phyloP scores from a whole-genome alignment of 2,329 filamentous ascomycete species.

The Paecilomyces variotii region DNA sequence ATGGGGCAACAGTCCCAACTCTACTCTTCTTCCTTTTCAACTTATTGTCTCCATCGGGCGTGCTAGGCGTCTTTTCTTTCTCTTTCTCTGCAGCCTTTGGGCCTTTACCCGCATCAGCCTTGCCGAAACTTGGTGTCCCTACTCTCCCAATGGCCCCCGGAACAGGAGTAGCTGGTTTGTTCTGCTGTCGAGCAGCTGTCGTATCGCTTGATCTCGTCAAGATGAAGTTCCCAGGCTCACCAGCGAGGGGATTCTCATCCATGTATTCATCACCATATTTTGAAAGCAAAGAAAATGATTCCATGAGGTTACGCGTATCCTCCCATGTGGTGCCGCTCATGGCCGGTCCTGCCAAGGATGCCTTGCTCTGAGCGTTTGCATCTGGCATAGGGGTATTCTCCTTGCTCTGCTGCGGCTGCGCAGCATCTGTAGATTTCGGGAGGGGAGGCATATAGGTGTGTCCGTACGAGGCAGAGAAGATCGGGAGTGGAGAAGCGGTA shows the following conservation, averaged over 20 bases:
- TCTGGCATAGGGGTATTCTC: slow-evolving; percentile 41
- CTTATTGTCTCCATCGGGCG: slow-evolving; percentile 25
- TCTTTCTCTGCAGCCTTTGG: slow-evolving; percentile 24
- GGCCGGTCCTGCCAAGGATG: slow-evolving; percentile 14
- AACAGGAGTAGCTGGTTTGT: slow-evolving; percentile 3
- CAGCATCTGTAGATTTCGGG: slow-evolving; percentile 30
- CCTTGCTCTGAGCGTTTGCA: slow-evolving; percentile 20
- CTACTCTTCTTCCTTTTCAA: slow-evolving; percentile 29
- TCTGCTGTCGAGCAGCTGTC: slow-evolving; percentile 14
- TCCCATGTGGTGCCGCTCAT: slow-evolving; percentile 19
- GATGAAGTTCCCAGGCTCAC: slow-evolving; percentile 56
- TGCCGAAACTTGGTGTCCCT: slow-evolving; percentile 26
- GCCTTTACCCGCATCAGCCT: slow-evolving; percentile 15
- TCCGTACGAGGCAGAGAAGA: slow-evolving; percentile 51
- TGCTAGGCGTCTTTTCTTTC: slow-evolving; percentile 25
- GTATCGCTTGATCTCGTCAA: slow-evolving; percentile 38
- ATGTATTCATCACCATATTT: slow-evolving; percentile 54
- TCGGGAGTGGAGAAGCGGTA: slow-evolving; percentile 45
- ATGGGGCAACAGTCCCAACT: slow-evolving; percentile 16
- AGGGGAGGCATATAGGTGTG: slow-evolving; percentile 51
- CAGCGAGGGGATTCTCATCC: slow-evolving; percentile 55
- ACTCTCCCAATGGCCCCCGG: slow-evolving; percentile 9
- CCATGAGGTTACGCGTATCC: slow-evolving; percentile 34
- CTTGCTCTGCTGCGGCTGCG: slow-evolving; percentile 39
- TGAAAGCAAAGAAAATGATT: slow-evolving; percentile 45